Evolutionary conservation across 495 filamentous ascomycete species (phyloP).

Genomic region (Aspergillus sclerotioniger): DNA sequence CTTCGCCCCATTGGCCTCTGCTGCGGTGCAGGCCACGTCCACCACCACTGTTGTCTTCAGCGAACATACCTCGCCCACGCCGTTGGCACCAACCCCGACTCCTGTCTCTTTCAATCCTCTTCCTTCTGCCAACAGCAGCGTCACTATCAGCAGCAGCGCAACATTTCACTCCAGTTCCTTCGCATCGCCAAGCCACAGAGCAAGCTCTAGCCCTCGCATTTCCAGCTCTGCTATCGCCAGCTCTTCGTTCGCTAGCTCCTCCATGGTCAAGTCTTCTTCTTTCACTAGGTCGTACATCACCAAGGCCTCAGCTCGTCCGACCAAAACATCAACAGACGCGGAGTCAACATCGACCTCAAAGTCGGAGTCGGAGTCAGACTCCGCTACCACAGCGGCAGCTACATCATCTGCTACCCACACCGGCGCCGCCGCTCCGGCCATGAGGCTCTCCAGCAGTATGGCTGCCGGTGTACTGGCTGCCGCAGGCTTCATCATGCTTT

Average conservation of each 20-base stretch:
- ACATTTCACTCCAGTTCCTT: neutral
- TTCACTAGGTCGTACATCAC: conserved; percentile 20
- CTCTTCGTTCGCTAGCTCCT: conserved; percentile 13
- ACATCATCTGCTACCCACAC: conserved; percentile 29
- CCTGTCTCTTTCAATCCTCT: neutral
- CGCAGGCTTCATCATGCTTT: conserved; percentile 46
- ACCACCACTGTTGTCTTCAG: conserved; percentile 33
- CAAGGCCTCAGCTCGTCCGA: neutral
- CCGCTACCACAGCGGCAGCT: conserved; percentile 15
- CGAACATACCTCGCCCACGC: conserved; percentile 24
- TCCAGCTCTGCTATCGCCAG: conserved; percentile 4
- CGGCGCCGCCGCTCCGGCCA: conserved; percentile 27
- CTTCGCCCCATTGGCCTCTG: conserved; percentile 33
- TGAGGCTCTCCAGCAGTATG: conserved; percentile 33
- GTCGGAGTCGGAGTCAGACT: neutral
- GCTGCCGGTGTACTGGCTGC: conserved; percentile 42
- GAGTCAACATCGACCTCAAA: neutral
- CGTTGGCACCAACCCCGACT: neutral
- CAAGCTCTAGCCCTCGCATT: neutral
- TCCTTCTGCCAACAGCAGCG: neutral
- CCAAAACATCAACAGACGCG: neutral
- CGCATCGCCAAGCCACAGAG: neutral
- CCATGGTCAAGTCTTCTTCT: conserved; percentile 23
- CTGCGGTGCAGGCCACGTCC: conserved; percentile 27
- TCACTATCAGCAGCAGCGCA: conserved; percentile 11